A percentile compares a stretch with the other conserved stretches of the same genome.
Evolutionary conservation across 2,329 filamentous ascomycete species (phyloP).

Genomic region (Cladophialophora carrionii): DNA sequence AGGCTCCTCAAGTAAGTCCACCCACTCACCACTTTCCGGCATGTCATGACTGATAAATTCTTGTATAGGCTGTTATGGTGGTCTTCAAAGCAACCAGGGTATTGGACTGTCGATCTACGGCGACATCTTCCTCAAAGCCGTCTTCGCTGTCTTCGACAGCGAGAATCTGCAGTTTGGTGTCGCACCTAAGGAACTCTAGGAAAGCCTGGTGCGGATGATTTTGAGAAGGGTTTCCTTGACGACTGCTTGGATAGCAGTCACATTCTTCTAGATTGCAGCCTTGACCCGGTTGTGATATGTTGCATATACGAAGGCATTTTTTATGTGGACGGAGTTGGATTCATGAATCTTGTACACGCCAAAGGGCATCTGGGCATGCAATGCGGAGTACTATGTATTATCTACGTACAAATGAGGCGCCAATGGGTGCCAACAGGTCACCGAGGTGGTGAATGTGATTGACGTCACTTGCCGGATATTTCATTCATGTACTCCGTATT

Average conservation of each 20-base stretch:
- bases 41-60: background rate
- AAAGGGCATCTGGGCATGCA: too few species aligned
- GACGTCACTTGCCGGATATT: slow-evolving; percentile 11
- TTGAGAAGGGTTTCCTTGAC: background rate
- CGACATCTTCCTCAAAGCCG: slow-evolving; percentile 76
- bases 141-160: slow-evolving; percentile 72
- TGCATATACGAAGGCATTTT: slow-evolving; percentile 3
- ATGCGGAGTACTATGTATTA: too few species aligned
- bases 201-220: background rate
- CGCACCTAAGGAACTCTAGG: slow-evolving; percentile 33
- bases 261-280: background rate
- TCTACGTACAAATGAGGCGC: too few species aligned
- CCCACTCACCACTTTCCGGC: background rate
- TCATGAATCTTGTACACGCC: background rate
- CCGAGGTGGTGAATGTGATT: background rate
- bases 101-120: slow-evolving; percentile 69
- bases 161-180: slow-evolving; percentile 36
- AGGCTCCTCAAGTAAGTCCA: slow-evolving; percentile 33
- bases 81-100: slow-evolving; percentile 67
- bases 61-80: slow-evolving; percentile 67
- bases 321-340: background rate
- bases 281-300: background rate
- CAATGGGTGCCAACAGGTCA: too few species aligned
- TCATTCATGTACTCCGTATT: too few species aligned
- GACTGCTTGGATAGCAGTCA: background rate